A percentile compares a stretch with the other conserved stretches of the same genome.
These are phyloP conservation scores for Acacia concinna DNA, from an alignment of 331 rosid species.

Conservation along the genomic window DNA sequence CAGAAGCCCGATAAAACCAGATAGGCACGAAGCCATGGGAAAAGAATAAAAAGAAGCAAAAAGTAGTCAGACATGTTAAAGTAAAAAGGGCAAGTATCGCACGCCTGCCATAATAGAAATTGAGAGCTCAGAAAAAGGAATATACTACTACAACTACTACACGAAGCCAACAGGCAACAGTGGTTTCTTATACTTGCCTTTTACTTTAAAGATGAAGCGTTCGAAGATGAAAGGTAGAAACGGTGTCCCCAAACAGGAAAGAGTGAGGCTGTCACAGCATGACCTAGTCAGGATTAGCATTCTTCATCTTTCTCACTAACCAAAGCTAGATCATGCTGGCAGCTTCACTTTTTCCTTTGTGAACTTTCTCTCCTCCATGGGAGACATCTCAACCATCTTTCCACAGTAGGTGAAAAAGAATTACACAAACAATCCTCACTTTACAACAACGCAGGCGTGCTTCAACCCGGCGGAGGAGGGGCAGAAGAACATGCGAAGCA, in stretches of 20 bases:
- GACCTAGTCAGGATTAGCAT: conserved; percentile 86
- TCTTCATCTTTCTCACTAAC: conserved; percentile 36
- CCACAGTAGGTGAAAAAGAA: neutral
- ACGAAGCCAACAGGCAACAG: conserved; percentile 1
- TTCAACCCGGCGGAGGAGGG: too few relatives aligned
- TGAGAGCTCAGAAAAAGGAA: conserved; percentile 20
- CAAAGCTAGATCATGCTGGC: conserved; percentile 99
- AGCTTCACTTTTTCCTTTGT: conserved; percentile 98
- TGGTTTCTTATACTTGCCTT: conserved; percentile 30
- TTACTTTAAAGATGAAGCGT: neutral
- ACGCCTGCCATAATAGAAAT: conserved; percentile 24
- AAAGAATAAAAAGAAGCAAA: neutral
- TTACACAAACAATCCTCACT: neutral
- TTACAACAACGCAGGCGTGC: neutral
- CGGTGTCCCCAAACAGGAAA: conserved; percentile 71
- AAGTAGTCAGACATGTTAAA: neutral
- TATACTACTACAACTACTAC: neutral
- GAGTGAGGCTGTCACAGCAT: conserved; percentile 99
- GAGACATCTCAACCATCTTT: neutral
- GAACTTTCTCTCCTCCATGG: conserved; percentile 31
- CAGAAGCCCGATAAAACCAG: neutral
- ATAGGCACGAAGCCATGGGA: neutral
- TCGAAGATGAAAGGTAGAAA: neutral
- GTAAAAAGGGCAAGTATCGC: conserved; percentile 5
- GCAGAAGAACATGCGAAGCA: neutral